Conservation (phyloP, 176 grass and related monocot species). For the Oropetium thomaeum region DNA sequence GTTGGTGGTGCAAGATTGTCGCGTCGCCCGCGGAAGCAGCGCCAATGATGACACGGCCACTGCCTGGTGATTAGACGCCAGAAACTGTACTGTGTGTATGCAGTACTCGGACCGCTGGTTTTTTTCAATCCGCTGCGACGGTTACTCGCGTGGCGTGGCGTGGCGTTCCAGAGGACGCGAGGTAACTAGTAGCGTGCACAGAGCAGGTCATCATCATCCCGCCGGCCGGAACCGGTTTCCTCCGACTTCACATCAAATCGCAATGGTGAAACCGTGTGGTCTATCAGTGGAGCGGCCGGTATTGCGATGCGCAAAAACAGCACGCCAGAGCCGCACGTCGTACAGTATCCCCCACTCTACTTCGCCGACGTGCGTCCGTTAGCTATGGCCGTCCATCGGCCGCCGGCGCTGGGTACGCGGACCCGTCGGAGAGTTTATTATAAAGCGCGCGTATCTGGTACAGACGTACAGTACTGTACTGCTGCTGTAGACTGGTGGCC, state of each 20-base stretch:
- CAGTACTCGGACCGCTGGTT: neutral
- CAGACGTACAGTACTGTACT: no score
- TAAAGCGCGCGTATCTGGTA: neutral
- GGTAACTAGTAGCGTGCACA: neutral
- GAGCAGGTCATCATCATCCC: neutral
- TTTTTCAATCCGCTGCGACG: neutral
- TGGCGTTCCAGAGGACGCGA: neutral
- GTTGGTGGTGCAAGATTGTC: neutral
- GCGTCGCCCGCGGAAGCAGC: neutral
- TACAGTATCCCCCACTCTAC: no score
- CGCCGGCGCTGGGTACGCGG: neutral
- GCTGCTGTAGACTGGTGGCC: neutral
- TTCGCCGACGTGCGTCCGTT: no score
- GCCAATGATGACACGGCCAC: neutral
- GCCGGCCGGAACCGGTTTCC: no score
- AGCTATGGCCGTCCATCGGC: no score
- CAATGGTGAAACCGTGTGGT: no score
- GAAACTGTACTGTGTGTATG: neutral
- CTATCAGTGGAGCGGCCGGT: no score
- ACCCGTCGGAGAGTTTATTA: neutral
- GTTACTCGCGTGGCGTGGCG: no score
- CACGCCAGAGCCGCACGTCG: neutral
- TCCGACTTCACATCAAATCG: no score
- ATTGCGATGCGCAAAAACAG: neutral
- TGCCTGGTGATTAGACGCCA: neutral